A percentile compares a stretch with the other conserved stretches of the same genome.
Evolutionary conservation across 345 rosid genomes (phyloP).

Genomic region (Bretschneidera sinensis): DNA sequence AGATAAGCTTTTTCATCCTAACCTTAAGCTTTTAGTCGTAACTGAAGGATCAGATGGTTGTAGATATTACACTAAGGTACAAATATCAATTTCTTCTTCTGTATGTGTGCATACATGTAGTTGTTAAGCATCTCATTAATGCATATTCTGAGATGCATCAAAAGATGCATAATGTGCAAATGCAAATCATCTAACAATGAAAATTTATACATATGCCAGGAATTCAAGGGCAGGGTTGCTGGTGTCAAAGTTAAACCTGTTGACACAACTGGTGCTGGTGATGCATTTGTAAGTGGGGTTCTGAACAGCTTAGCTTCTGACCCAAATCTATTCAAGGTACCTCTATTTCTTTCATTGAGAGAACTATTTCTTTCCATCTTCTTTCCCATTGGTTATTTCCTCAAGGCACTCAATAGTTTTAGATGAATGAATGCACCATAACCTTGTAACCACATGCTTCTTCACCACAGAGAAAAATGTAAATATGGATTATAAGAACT

Average conservation of each 20-base stretch:
- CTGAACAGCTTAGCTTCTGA: conserved; percentile 60
- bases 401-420: no score
- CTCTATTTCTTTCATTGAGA: background rate
- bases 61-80: conserved; percentile 90
- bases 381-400: no score
- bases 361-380: no score
- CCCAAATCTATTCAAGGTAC: conserved; percentile 39
- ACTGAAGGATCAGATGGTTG: conserved; percentile 93
- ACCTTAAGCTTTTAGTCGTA: conserved; percentile 78
- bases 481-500: no score
- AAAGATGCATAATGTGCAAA: no score
- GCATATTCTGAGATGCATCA: background rate
- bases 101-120: background rate
- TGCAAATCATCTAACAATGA: background rate
- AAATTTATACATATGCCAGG: conserved; percentile 32
- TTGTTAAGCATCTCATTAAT: background rate
- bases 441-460: no score
- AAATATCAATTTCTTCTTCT: background rate
- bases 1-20: conserved; percentile 67
- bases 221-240: conserved; percentile 62
- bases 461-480: no score
- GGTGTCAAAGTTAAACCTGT: conserved; percentile 63
- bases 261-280: conserved; percentile 89
- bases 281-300: conserved; percentile 73
- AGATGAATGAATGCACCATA: no score